phyloP scores from a whole-genome alignment of 257 asterid genomes.

The Ocimum tenuiflorum region DNA sequence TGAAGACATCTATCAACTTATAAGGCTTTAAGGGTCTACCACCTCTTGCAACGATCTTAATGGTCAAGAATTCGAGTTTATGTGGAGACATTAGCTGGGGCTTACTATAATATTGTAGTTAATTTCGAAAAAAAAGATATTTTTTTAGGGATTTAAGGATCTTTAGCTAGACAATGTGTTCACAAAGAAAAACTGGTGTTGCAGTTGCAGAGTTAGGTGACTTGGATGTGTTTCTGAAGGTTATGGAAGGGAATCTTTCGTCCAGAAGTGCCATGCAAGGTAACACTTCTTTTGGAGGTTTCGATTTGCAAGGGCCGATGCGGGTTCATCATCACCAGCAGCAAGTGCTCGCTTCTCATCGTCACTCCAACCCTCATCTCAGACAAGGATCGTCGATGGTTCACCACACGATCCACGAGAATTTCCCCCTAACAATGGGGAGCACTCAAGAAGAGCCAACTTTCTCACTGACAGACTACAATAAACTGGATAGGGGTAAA shows the following conservation, averaged over 20 bases:
- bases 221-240: slow-evolving; percentile 13
- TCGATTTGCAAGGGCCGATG: slow-evolving; percentile 44
- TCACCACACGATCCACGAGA: slow-evolving; percentile 37
- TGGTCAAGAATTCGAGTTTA: too few species aligned
- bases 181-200: not conserved
- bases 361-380: slow-evolving; percentile 28
- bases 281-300: slow-evolving; percentile 37
- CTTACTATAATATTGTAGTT: too few species aligned
- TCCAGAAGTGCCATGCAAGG: slow-evolving; percentile 44
- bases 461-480: slow-evolving; percentile 31
- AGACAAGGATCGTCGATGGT: slow-evolving; percentile 35
- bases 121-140: too few species aligned
- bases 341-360: slow-evolving; percentile 22
- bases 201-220: slow-evolving; percentile 16
- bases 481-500: slow-evolving; percentile 37
- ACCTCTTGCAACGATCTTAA: too few species aligned
- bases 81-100: too few species aligned
- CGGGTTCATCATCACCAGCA: slow-evolving; percentile 46
- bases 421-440: slow-evolving; percentile 52
- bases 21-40: too few species aligned
- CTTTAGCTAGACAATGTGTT: not conserved
- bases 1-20: not conserved
- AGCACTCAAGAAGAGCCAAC: slow-evolving; percentile 39
- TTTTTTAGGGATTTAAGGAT: slow-evolving; percentile 18
- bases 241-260: slow-evolving; percentile 45